phyloP scores from a whole-genome alignment of 306 rosid species.

The Pachyrhizus erosus region DNA sequence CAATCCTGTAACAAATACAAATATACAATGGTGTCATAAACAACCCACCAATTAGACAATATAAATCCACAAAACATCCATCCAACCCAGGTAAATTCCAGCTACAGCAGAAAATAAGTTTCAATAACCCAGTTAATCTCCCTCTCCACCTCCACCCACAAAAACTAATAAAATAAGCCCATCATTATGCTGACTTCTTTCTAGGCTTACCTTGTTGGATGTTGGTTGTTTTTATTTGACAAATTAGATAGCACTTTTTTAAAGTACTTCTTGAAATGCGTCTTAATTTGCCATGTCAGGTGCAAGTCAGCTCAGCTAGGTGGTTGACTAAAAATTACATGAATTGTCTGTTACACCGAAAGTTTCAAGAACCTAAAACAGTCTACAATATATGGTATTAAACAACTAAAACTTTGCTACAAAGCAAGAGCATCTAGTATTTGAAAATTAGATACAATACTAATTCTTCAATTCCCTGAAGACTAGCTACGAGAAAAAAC shows the following conservation, averaged over 20 bases:
- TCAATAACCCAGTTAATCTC: background rate
- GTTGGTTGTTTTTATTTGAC: background rate
- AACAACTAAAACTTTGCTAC: background rate
- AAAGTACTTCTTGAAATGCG: background rate
- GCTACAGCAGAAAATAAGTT: conserved; percentile 13
- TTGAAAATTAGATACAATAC: background rate
- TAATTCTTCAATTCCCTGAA: background rate
- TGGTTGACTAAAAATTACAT: conserved; percentile 8
- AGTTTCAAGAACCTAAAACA: conserved; percentile 5
- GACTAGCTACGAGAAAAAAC: too few relatives aligned
- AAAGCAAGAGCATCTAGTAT: background rate
- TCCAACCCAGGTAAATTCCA: conserved; percentile 9
- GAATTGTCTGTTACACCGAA: background rate
- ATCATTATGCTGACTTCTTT: conserved; percentile 16
- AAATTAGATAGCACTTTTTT: background rate
- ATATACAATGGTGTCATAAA: conserved; percentile 43
- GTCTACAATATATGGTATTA: background rate
- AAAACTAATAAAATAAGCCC: background rate
- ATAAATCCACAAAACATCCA: conserved; percentile 30
- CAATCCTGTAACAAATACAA: conserved; percentile 67
- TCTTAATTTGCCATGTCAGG: background rate
- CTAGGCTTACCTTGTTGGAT: background rate
- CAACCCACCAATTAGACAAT: conserved; percentile 2
- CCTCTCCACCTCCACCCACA: conserved; percentile 3
- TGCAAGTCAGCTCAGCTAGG: background rate